Conservation (phyloP, 805 yeast genomes). For the Kodamaea jinghongensis region DNA sequence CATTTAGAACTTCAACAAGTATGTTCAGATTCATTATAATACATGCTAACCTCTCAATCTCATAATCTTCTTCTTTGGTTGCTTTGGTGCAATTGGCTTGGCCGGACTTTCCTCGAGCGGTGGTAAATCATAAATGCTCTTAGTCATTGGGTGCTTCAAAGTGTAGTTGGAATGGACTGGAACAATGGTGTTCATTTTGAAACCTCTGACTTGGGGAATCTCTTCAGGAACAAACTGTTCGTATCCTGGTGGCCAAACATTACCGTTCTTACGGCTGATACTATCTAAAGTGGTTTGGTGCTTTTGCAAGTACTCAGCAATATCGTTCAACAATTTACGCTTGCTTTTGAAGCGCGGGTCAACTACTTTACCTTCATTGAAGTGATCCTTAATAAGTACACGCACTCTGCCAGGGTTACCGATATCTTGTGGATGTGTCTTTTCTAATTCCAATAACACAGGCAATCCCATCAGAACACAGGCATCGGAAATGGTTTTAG, state of each 20-base stretch:
- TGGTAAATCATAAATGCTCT: slow-evolving; percentile 56
- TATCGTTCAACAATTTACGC: slow-evolving; percentile 58
- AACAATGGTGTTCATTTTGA: slow-evolving; percentile 79
- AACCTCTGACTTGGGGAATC: slow-evolving; percentile 80
- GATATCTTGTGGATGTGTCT: slow-evolving; percentile 93
- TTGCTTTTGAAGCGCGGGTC: slow-evolving; percentile 43
- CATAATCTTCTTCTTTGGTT: slow-evolving; percentile 57
- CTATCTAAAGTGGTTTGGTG: slow-evolving; percentile 69
- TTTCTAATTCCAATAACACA: slow-evolving; percentile 68
- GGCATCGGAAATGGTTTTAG: slow-evolving; percentile 79
- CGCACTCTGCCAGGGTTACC: slow-evolving; percentile 97
- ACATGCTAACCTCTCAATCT: slow-evolving; percentile 48
- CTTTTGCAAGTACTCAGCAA: slow-evolving; percentile 57
- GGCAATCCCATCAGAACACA: slow-evolving; percentile 40
- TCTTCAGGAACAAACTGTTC: slow-evolving; percentile 51
- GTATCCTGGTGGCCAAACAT: slow-evolving; percentile 65
- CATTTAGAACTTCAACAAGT: background rate
- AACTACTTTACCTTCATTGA: slow-evolving; percentile 36
- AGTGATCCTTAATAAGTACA: slow-evolving; percentile 53
- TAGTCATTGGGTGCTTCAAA: slow-evolving; percentile 82
- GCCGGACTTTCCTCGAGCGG: slow-evolving; percentile 35
- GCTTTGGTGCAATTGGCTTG: slow-evolving; percentile 34
- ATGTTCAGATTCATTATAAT: background rate
- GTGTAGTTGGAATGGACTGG: slow-evolving; percentile 84
- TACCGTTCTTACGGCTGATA: slow-evolving; percentile 48